Base-by-base conservation (phyloP, 2,329 filamentous ascomycete genomes). In the Alternaria tenuissima region DNA sequence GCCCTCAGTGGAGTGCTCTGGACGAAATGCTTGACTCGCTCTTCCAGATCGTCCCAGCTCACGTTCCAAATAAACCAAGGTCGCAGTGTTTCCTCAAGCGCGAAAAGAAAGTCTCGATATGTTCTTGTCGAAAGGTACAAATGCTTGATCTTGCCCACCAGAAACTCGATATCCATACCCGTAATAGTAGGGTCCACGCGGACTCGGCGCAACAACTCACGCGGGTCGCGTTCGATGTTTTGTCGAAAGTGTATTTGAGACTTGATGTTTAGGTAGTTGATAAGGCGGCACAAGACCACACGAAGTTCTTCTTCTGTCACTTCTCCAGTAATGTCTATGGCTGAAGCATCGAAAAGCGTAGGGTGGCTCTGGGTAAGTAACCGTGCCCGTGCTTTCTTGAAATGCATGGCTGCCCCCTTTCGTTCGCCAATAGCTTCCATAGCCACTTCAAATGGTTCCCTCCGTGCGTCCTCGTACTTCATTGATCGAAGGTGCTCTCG, bases 271-370 rank as follows among this genome's bases (percentile, higher is more conserved):
- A 71, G 34, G 30, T 57, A 54, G 8, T 56, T 39, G 32, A 69
- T 43, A 11, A 72, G 18, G 9, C 73, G 70, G 18, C 54, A 49
- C 8, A 76, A 43, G 24, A 70, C 59, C 7, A 75, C 68, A 14
- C 68, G 69, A 7, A 55, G 52, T 59, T 76, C 70, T 52, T 67
- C 66, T 24, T 56, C 44, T 1, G 61, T 66, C 11, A 73, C 49
- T 12, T 74, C 57, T 12, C 71, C 71, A 9, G 54, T 26, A 12
- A 76, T 68, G 44, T 75, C 71, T n/a, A 73, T 44, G 4, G 55
- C 57, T 11, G 64, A 55, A 11, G 39, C 28, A 52, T 47, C 24
- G 48, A 68, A 70, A 7, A 64, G 16, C 6, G 52, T 42, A n/a
- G 66, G 65, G 14, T 62, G 63, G 9, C 51, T 63, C 20, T 70